These are phyloP conservation scores for Lachnellula cervina DNA, from an alignment of 2,329 filamentous ascomycete genomes.

Conservation along the genomic window DNA sequence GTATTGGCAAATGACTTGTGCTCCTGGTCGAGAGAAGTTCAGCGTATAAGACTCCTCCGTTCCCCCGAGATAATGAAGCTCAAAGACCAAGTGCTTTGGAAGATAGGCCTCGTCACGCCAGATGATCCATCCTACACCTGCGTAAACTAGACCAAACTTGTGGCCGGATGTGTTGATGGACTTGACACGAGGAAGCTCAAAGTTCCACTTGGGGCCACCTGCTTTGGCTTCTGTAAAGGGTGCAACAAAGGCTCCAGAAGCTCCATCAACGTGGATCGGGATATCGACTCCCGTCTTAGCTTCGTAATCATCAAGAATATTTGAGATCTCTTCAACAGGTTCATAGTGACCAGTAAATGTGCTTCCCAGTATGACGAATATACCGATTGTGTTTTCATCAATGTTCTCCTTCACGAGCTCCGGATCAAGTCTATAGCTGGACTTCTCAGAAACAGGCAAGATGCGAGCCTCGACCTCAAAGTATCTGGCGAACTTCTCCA, in stretches of 20 bases:
- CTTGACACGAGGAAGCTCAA: slow-evolving; percentile 56
- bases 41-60: slow-evolving; percentile 66
- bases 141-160: slow-evolving; percentile 60
- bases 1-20: slow-evolving; percentile 67
- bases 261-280: slow-evolving; percentile 63
- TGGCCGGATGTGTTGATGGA: slow-evolving; percentile 63
- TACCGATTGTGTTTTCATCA: slow-evolving; percentile 73
- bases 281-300: slow-evolving; percentile 57
- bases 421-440: slow-evolving; percentile 58
- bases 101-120: slow-evolving; percentile 62
- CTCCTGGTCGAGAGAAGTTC: slow-evolving; percentile 67
- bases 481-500: slow-evolving; percentile 69
- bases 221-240: slow-evolving; percentile 54
- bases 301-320: slow-evolving; percentile 60
- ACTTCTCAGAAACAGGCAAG: slow-evolving; percentile 56
- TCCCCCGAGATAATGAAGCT: slow-evolving; percentile 65
- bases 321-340: slow-evolving; percentile 62
- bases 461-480: slow-evolving; percentile 68
- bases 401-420: slow-evolving; percentile 60
- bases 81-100: slow-evolving; percentile 64
- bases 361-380: slow-evolving; percentile 67
- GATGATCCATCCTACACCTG: slow-evolving; percentile 66
- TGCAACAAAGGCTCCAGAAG: slow-evolving; percentile 57
- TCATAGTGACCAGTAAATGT: slow-evolving; percentile 74
- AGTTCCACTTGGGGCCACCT: slow-evolving; percentile 58